Evolutionary conservation across 2,329 filamentous ascomycete species (phyloP).

Genomic region (Phoma herbarum): DNA sequence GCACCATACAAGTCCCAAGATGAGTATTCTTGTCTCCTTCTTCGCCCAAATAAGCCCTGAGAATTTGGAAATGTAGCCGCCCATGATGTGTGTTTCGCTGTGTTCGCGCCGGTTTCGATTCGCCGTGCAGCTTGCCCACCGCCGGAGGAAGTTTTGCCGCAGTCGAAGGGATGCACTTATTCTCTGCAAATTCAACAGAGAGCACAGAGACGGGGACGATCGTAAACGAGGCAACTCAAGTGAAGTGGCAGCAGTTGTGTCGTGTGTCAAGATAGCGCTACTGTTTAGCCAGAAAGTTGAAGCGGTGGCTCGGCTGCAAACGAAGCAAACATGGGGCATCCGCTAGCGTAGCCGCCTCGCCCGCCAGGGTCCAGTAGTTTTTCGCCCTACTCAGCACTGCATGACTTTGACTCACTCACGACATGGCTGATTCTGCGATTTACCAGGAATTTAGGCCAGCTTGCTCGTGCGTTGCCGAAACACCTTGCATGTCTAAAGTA

Average conservation of each 20-base stretch:
- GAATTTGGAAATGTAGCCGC: conserved; percentile 45
- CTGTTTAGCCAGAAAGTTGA: conserved; percentile 39
- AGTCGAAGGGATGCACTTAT: background rate
- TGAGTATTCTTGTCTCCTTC: conserved; percentile 97
- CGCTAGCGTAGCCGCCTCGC: background rate
- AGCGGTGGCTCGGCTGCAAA: conserved; percentile 32
- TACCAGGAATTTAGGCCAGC: no score
- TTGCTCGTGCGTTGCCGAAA: no score
- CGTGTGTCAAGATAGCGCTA: conserved; percentile 26
- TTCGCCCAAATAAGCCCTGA: conserved; percentile 72
- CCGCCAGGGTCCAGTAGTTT: background rate
- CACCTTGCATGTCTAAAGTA: no score
- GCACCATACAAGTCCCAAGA: conserved; percentile 82
- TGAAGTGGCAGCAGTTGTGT: conserved; percentile 9
- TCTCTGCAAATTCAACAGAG: background rate
- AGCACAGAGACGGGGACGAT: background rate
- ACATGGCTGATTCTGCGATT: background rate
- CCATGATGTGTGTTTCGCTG: conserved; percentile 40
- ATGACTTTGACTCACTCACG: background rate
- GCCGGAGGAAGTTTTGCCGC: conserved; percentile 9
- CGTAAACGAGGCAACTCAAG: background rate
- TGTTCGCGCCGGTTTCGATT: conserved; percentile 22
- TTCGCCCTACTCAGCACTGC: background rate
- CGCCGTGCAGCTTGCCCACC: conserved; percentile 27
- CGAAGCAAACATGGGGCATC: conserved; percentile 30